Evolutionary conservation across 805 yeast species (phyloP).

Genomic region (Candida hungchunana): DNA sequence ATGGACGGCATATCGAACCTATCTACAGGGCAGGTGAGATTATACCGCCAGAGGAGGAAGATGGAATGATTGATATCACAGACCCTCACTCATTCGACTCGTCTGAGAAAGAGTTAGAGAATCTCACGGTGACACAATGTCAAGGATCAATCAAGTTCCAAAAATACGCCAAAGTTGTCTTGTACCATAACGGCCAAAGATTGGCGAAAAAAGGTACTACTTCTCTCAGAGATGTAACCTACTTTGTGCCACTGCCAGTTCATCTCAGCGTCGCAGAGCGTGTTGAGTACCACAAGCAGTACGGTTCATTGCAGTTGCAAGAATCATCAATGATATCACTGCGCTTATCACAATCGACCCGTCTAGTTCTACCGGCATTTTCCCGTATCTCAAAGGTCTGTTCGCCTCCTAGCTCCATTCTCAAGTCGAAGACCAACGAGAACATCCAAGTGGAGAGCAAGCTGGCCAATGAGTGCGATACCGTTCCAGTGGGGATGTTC

Average conservation of each 20-base stretch:
- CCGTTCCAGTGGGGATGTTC: background rate
- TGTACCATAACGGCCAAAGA: slow-evolving; percentile 2
- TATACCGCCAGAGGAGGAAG: background rate
- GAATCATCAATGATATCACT: too few relatives aligned
- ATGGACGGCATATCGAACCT: slow-evolving; percentile 2
- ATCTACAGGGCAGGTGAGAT: slow-evolving; percentile 1
- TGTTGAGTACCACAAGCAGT: too few relatives aligned
- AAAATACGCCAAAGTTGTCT: slow-evolving; percentile 3
- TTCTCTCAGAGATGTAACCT: background rate
- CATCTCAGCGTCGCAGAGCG: too few relatives aligned
- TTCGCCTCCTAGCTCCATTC: slow-evolving; percentile 2
- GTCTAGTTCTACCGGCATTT: background rate
- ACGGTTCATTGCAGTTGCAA: too few relatives aligned
- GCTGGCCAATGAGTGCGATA: slow-evolving; percentile 1
- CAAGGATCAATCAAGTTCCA: slow-evolving; percentile 4
- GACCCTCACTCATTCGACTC: background rate
- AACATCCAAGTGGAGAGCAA: background rate
- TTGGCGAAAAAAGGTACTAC: background rate
- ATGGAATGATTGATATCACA: background rate
- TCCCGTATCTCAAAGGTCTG: background rate
- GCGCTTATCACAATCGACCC: too few relatives aligned
- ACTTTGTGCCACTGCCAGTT: too few relatives aligned
- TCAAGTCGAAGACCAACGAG: slow-evolving; percentile 4
- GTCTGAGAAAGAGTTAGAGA: too few relatives aligned
- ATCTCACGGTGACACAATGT: too few relatives aligned